A percentile compares a stretch with the other conserved stretches of the same genome.
These are phyloP conservation scores for Tulasnella sp. DNA, from an alignment of 768 basidiomycete species.

Conservation along the genomic window DNA sequence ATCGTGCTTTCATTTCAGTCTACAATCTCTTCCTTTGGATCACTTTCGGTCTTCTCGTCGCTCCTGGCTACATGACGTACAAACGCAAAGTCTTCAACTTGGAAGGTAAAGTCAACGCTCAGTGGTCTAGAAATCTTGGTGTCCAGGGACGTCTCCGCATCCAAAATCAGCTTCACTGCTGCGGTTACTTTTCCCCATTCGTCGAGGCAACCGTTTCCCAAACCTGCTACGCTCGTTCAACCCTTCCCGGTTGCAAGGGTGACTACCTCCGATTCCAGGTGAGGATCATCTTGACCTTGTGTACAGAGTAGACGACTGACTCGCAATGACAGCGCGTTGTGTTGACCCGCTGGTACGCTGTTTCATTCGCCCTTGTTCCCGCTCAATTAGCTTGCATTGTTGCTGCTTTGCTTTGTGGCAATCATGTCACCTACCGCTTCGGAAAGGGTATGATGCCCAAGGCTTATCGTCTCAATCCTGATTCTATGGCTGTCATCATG, in stretches of 20 bases:
- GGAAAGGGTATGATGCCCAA: constrained; percentile 84
- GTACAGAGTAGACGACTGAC: too few species aligned
- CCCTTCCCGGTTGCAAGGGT: constrained; percentile 61
- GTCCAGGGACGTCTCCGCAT: constrained; percentile 48
- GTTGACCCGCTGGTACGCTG: constrained; percentile 51
- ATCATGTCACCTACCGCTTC: constrained; percentile 77
- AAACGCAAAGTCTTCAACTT: constrained; percentile 63
- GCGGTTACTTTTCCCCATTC: constrained; percentile 70
- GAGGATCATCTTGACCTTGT: background rate
- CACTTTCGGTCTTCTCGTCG: constrained; percentile 53
- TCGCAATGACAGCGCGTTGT: constrained; percentile 42
- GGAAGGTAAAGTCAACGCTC: constrained; percentile 64
- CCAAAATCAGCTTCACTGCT: constrained; percentile 65
- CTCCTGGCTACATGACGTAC: constrained; percentile 69
- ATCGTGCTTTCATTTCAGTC: constrained; percentile 64
- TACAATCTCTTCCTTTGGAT: constrained; percentile 64
- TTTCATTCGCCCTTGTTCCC: constrained; percentile 53
- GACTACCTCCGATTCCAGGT: constrained; percentile 38
- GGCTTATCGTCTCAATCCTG: constrained; percentile 60
- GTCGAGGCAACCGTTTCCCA: constrained; percentile 64
- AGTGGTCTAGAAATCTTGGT: constrained; percentile 57
- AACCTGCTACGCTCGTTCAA: constrained; percentile 59
- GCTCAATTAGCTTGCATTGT: constrained; percentile 52
- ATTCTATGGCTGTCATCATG: constrained; percentile 71
- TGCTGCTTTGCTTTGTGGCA: constrained; percentile 54